A percentile compares a stretch with the other conserved stretches of the same genome.
phyloP scores from a whole-genome alignment of 176 grass and related monocot species.

The Eleusine indica region DNA sequence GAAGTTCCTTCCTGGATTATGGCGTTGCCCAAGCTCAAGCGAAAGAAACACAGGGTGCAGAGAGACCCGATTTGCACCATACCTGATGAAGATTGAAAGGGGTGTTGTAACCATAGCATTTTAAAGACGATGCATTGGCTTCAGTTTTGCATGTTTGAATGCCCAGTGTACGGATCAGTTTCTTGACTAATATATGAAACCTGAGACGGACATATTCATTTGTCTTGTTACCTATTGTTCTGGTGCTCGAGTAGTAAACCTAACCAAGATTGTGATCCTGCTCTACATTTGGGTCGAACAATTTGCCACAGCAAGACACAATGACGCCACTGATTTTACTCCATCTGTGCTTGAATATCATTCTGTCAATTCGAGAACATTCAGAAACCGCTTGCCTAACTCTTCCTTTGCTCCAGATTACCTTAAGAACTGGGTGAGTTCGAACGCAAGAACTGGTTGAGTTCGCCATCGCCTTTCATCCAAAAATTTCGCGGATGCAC shows the following conservation, averaged over 20 bases:
- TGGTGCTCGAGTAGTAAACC: neutral
- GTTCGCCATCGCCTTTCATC: too few species aligned
- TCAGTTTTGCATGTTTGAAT: constrained; percentile 48
- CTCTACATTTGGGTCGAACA: neutral
- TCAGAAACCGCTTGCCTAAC: too few species aligned
- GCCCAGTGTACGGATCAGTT: constrained; percentile 9
- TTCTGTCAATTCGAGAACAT: too few species aligned
- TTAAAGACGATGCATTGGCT: constrained; percentile 38
- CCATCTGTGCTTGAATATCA: too few species aligned
- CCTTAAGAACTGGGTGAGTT: too few species aligned
- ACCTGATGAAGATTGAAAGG: constrained; percentile 50
- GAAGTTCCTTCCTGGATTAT: constrained; percentile 94
- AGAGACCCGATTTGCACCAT: constrained; percentile 68
- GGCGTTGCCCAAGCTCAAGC: constrained; percentile 79
- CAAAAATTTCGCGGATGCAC: too few species aligned
- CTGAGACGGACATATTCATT: neutral
- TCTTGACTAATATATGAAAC: neutral
- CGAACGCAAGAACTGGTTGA: too few species aligned
- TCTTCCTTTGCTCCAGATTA: too few species aligned
- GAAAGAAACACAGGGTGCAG: constrained; percentile 73
- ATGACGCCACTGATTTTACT: neutral
- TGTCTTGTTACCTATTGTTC: neutral
- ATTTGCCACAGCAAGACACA: neutral
- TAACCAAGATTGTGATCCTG: neutral
- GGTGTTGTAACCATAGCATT: constrained; percentile 1